phyloP scores from a whole-genome alignment of 352 stramenopile species.

The Phytopythium cucurbitacearum region DNA sequence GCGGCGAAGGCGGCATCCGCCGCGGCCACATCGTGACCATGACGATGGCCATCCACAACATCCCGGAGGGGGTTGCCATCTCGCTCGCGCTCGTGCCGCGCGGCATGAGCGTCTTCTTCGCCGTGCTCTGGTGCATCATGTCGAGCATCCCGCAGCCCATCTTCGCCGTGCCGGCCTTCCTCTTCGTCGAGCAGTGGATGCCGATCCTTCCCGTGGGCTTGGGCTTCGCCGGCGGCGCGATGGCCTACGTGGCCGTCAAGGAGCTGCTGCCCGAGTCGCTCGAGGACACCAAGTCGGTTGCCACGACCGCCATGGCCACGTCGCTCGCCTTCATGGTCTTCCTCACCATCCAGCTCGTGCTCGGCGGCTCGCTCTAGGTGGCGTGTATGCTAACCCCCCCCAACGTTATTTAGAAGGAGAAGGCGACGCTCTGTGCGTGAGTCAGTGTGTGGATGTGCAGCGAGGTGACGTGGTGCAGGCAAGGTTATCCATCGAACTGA shows the following conservation, averaged over 20 bases:
- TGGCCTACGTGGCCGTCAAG: constrained; percentile 94
- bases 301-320: constrained; percentile 61
- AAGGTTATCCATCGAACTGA: too few relatives aligned
- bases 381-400: too few relatives aligned
- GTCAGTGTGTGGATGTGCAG: too few relatives aligned
- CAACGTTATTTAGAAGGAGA: too few relatives aligned
- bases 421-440: too few relatives aligned
- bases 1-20: constrained; percentile 89
- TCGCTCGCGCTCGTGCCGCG: constrained; percentile 94
- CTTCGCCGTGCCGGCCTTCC: constrained; percentile 96
- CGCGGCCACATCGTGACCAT: constrained; percentile 96
- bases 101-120: constrained; percentile 86
- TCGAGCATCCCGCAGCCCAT: constrained; percentile 93
- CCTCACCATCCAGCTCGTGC: constrained; percentile 75
- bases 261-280: constrained; percentile 79
- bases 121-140: constrained; percentile 88
- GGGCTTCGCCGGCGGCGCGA: constrained; percentile 96
- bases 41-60: constrained; percentile 98
- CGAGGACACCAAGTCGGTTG: constrained; percentile 79
- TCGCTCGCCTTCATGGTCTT: constrained; percentile 78
- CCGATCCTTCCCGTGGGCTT: constrained; percentile 93
- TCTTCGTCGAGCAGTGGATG: constrained; percentile 91
- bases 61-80: constrained; percentile 96
- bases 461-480: too few relatives aligned
- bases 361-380: constrained; percentile 45